Evolutionary conservation across 2,329 filamentous ascomycete genomes (phyloP).

Genomic region (Pseudodiploospora longispora): DNA sequence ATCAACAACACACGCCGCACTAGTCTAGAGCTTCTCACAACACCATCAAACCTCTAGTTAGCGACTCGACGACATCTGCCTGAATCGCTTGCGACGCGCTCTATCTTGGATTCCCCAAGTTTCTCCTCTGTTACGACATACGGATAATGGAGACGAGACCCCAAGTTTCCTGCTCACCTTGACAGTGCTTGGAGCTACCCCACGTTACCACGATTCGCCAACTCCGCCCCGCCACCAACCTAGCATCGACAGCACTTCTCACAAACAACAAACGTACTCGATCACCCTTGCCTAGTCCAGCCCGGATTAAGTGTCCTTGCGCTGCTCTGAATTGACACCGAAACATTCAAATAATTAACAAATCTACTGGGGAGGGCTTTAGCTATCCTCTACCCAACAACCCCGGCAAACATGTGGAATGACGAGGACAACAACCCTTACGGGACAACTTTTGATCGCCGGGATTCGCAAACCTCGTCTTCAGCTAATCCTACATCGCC

Average conservation of each 20-base stretch:
- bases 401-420: conserved; percentile 70
- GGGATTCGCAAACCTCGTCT: conserved; percentile 69
- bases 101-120: neutral
- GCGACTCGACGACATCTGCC: too few species aligned
- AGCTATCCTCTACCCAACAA: conserved; percentile 8
- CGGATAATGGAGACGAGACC: conserved; percentile 16
- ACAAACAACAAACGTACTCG: too few species aligned
- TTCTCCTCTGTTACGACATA: neutral
- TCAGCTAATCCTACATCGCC: conserved; percentile 58
- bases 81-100: neutral
- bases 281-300: too few species aligned
- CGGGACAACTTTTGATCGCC: conserved; percentile 79
- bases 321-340: too few species aligned
- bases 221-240: conserved; percentile 9
- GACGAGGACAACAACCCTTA: conserved; percentile 98
- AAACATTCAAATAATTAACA: too few species aligned
- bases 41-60: neutral
- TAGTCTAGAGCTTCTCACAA: conserved; percentile 5
- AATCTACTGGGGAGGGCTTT: too few species aligned
- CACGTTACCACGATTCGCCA: conserved; percentile 7
- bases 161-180: conserved; percentile 9
- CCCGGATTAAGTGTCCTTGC: too few species aligned
- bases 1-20: conserved; percentile 4
- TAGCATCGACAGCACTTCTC: neutral
- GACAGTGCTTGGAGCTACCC: conserved; percentile 1